Evolutionary conservation across 352 stramenopile genomes (phyloP).

Genomic region (Thalassiosira ordinaria): DNA sequence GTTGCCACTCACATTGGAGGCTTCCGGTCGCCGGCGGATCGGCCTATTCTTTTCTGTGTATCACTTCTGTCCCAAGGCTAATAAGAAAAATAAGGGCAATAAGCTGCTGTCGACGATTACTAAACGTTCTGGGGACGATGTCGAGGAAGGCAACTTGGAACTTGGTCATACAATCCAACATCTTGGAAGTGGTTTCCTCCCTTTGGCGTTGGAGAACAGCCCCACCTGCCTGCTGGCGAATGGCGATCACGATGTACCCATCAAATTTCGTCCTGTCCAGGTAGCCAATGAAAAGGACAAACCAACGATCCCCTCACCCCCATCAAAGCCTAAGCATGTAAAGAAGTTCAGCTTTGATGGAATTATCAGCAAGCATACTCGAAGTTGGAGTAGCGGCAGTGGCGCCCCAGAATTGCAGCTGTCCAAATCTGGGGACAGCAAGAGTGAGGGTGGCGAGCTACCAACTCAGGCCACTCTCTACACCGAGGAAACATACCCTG

Average conservation of each 20-base stretch:
- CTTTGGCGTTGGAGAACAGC: conserved; percentile 57
- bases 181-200: conserved; percentile 77
- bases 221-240: conserved; percentile 71
- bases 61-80: conserved; percentile 60
- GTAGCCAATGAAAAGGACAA: conserved; percentile 21
- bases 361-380: conserved; percentile 14
- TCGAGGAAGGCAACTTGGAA: conserved; percentile 15
- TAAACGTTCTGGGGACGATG: no score
- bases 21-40: conserved; percentile 30
- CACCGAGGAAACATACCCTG: conserved; percentile 36
- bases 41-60: conserved; percentile 81
- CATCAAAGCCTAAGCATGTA: conserved; percentile 5
- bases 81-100: conserved; percentile 52
- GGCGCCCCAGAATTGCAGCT: conserved; percentile 14
- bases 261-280: conserved; percentile 61
- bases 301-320: neutral
- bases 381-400: conserved; percentile 26
- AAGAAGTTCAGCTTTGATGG: conserved; percentile 35
- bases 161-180: conserved; percentile 56
- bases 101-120: conserved; percentile 1
- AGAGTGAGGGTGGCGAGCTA: conserved; percentile 21
- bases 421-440: conserved; percentile 28
- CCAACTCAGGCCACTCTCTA: neutral
- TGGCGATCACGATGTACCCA: conserved; percentile 77
- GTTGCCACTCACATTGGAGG: conserved; percentile 64